phyloP scores from a whole-genome alignment of 1,284 basidiomycete species.

The Ceratobasidium sp. region DNA sequence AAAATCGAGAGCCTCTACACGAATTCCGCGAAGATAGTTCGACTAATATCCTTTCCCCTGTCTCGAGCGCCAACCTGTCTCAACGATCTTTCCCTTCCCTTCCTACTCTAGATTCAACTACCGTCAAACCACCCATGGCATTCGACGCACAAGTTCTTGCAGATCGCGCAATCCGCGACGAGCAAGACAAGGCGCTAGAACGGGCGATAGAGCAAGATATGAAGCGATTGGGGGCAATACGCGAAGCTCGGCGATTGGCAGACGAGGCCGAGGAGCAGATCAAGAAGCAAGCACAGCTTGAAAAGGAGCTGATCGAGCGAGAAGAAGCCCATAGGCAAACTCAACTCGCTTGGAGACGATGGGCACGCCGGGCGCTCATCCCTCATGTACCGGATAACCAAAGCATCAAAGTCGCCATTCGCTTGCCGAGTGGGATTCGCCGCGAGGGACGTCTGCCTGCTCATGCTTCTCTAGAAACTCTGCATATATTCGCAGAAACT shows the following conservation, averaged over 20 bases:
- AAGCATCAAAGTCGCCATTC: slow-evolving; percentile 23
- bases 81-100: not conserved
- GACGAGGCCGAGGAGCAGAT: slow-evolving; percentile 16
- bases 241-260: not conserved
- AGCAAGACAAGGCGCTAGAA: slow-evolving; percentile 28
- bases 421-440: slow-evolving; percentile 24
- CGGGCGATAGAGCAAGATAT: slow-evolving; percentile 16
- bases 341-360: slow-evolving; percentile 36
- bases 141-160: not conserved
- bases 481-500: slow-evolving; percentile 36
- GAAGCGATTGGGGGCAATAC: not conserved
- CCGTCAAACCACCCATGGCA: not conserved
- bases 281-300: slow-evolving; percentile 3
- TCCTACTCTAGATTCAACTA: not conserved
- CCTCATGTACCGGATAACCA: not conserved
- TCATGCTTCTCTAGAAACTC: slow-evolving; percentile 10
- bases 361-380: slow-evolving; percentile 40
- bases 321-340: slow-evolving; percentile 17
- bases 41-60: not conserved
- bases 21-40: not conserved
- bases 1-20: not conserved
- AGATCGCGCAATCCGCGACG: slow-evolving; percentile 37
- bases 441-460: slow-evolving; percentile 10
- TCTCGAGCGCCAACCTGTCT: not conserved
- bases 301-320: slow-evolving; percentile 4